Evolutionary conservation across 164 flowering plant genomes (phyloP).

Genomic region (Aristolochia fimbriata): DNA sequence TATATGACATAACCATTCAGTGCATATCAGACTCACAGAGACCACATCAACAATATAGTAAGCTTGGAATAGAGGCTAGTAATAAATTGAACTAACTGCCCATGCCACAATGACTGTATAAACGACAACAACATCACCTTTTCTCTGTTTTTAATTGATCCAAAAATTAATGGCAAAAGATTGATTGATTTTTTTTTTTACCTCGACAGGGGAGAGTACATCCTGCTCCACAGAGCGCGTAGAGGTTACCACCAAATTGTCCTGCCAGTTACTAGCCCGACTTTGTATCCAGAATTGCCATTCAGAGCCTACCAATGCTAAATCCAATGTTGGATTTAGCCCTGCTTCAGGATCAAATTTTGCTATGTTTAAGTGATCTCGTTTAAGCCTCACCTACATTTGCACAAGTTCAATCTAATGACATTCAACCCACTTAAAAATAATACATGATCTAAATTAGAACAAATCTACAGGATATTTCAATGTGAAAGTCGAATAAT

Average conservation of each 20-base stretch:
- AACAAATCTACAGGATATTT: too few species aligned
- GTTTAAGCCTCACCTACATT: conserved; percentile 83
- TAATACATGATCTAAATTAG: too few species aligned
- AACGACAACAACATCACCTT: too few species aligned
- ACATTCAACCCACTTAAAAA: too few species aligned
- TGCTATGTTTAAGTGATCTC: conserved; percentile 86
- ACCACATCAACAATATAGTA: too few species aligned
- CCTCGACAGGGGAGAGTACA: conserved; percentile 91
- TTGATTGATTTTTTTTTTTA: conserved; percentile 6
- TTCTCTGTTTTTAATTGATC: too few species aligned
- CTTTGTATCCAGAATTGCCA: conserved; percentile 98
- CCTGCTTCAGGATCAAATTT: conserved; percentile 97
- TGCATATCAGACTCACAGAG: too few species aligned
- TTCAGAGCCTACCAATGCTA: conserved; percentile 94
- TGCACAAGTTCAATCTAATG: neutral
- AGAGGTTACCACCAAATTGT: conserved; percentile 89
- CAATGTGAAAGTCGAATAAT: neutral
- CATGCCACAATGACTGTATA: too few species aligned
- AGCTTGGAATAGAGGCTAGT: too few species aligned
- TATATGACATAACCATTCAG: too few species aligned
- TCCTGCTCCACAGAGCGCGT: conserved; percentile 96
- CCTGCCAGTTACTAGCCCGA: conserved; percentile 96
- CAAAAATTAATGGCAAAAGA: too few species aligned
- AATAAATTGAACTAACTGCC: too few species aligned
- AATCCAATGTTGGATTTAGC: conserved; percentile 83